Conservation (phyloP, 768 basidiomycete species). For the Filobasidium floriforme region DNA sequence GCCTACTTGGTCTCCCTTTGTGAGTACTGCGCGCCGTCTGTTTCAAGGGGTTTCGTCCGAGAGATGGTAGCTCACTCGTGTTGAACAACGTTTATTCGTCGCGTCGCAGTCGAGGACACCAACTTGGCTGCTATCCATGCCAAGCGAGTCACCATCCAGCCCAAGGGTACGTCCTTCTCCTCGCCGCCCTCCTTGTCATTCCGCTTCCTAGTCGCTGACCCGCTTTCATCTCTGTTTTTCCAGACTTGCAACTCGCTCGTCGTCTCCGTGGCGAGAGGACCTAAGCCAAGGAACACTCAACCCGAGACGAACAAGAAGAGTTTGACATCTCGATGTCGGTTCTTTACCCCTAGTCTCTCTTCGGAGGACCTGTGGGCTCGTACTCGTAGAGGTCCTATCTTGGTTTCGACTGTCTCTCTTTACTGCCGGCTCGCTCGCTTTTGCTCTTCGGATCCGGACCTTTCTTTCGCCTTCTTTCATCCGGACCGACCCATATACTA, state of each 20-base stretch:
- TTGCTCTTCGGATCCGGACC: not conserved
- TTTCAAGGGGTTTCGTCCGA: too few species aligned
- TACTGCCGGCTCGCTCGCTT: not conserved
- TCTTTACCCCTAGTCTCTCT: too few species aligned
- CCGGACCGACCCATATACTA: not conserved
- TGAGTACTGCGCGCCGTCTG: not conserved
- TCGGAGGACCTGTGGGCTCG: not conserved
- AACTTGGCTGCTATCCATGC: slow-evolving; percentile 30
- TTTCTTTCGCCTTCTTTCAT: not conserved
- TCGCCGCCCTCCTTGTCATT: not conserved
- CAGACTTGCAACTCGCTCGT: slow-evolving; percentile 60
- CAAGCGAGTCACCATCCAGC: slow-evolving; percentile 37
- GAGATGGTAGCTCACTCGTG: too few species aligned
- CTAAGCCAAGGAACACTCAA: slow-evolving; percentile 2
- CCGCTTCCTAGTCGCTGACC: not conserved
- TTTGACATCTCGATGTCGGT: too few species aligned
- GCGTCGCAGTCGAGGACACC: slow-evolving; percentile 28
- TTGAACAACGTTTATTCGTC: slow-evolving; percentile 23
- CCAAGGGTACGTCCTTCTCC: slow-evolving; percentile 15
- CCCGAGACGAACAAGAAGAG: too few species aligned
- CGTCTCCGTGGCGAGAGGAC: slow-evolving; percentile 61
- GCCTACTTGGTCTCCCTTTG: slow-evolving; percentile 20
- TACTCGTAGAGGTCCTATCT: not conserved
- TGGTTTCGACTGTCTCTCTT: not conserved
- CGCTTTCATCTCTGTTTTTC: not conserved